These are phyloP conservation scores for Arabidopsis hybrid DNA, from an alignment of 441 rosid genomes.

Conservation along the genomic window DNA sequence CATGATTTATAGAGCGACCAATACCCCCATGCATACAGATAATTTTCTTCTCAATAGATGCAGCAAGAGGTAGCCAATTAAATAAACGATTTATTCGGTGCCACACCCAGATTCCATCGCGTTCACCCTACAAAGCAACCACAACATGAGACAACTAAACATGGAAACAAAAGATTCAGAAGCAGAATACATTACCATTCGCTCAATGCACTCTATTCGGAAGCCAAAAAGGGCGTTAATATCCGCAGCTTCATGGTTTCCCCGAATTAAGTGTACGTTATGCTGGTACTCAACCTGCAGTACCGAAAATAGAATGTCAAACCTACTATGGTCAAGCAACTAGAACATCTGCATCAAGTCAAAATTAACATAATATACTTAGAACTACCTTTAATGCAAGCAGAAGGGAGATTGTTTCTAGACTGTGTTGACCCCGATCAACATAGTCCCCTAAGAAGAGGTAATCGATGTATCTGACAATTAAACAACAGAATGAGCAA, in stretches of 20 bases:
- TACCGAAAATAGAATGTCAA: constrained; percentile 38
- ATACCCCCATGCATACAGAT: constrained; percentile 99
- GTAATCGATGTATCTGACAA: constrained; percentile 95
- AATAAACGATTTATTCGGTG: constrained; percentile 97
- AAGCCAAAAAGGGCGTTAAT: constrained; percentile 99
- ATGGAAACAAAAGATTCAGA: constrained; percentile 17
- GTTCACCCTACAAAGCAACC: constrained; percentile 78
- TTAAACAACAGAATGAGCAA: constrained; percentile 34
- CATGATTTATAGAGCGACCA: constrained; percentile 98
- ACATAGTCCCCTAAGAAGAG: constrained; percentile 99
- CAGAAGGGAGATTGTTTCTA: constrained; percentile 93
- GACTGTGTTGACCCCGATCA: constrained; percentile 99
- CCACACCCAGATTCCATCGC: constrained; percentile 99
- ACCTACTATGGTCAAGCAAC: constrained; percentile 35
- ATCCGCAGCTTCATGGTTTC: constrained; percentile 99
- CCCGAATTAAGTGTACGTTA: constrained; percentile 96
- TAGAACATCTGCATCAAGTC: constrained; percentile 29
- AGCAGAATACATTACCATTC: constrained; percentile 73
- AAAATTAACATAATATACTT: constrained; percentile 24
- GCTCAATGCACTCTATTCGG: constrained; percentile 98
- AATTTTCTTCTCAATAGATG: constrained; percentile 95
- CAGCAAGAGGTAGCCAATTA: constrained; percentile 99
- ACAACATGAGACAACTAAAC: constrained; percentile 39
- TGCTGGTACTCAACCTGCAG: constrained; percentile 91
- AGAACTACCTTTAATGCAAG: constrained; percentile 91